phyloP scores from a whole-genome alignment of 83 land plant species.

The Picea abies region DNA sequence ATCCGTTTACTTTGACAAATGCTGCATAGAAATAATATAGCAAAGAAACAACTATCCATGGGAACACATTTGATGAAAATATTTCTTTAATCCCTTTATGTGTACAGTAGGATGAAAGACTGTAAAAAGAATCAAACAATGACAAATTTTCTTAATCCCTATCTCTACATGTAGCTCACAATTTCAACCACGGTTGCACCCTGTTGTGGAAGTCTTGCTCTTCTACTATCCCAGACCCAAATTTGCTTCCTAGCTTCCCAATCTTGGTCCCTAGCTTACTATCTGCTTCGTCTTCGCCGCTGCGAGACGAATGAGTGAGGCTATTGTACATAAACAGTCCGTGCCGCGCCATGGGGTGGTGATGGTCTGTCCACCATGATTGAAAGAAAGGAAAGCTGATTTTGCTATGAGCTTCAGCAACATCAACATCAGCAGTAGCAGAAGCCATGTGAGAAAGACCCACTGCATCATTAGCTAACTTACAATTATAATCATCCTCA shows the following conservation, averaged over 20 bases:
- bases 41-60: neutral
- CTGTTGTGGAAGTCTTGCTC: constrained; percentile 11
- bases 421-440: constrained; percentile 8
- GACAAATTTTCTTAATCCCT: constrained; percentile 3
- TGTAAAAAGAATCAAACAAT: constrained; percentile 18
- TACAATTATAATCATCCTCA: neutral
- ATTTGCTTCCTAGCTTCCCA: constrained; percentile 3
- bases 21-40: constrained; percentile 7
- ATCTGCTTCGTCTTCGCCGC: constrained; percentile 7
- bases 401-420: constrained; percentile 13
- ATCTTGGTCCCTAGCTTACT: constrained; percentile 10
- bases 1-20: neutral
- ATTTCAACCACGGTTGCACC: constrained; percentile 10
- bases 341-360: neutral
- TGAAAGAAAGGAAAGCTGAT: constrained; percentile 12
- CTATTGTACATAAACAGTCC: constrained; percentile 6
- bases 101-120: constrained; percentile 13
- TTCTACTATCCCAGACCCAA: neutral
- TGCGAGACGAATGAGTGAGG: neutral
- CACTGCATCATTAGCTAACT: constrained; percentile 13
- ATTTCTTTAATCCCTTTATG: constrained; percentile 6
- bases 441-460: constrained; percentile 11
- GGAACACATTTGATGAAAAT: neutral
- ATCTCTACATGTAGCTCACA: neutral
- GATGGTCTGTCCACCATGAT: constrained; percentile 13